Evolutionary conservation across 2,329 filamentous ascomycete species (phyloP).

Genomic region (Incumbomyces delicatus): DNA sequence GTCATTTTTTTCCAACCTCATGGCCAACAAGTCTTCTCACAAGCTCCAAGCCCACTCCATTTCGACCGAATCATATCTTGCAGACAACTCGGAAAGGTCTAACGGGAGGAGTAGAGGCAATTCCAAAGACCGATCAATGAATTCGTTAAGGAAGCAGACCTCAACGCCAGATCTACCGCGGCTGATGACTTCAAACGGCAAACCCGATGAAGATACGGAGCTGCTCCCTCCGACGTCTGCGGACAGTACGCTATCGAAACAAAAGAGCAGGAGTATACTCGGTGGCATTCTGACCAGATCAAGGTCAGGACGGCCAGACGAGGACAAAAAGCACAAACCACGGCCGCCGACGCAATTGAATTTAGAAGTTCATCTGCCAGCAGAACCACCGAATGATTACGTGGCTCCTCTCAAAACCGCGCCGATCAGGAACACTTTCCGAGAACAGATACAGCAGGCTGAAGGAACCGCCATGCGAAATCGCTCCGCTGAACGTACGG

Average conservation of each 20-base stretch:
- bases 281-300: conserved; percentile 35
- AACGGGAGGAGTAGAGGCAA: conserved; percentile 30
- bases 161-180: conserved; percentile 34
- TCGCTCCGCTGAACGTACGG: conserved; percentile 59
- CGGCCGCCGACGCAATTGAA: conserved; percentile 13
- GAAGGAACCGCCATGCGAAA: conserved; percentile 56
- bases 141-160: conserved; percentile 29
- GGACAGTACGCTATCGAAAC: conserved; percentile 10
- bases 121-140: conserved; percentile 33
- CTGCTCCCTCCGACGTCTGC: conserved; percentile 4
- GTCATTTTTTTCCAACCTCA: conserved; percentile 39
- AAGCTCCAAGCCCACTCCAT: conserved; percentile 23
- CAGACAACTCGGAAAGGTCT: conserved; percentile 22
- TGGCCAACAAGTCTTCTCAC: conserved; percentile 37
- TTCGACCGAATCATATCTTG: conserved; percentile 29
- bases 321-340: conserved; percentile 18
- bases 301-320: conserved; percentile 36
- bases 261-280: conserved; percentile 36
- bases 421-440: conserved; percentile 41
- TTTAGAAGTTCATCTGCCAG: conserved; percentile 10
- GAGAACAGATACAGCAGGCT: conserved; percentile 58
- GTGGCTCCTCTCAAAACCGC: conserved; percentile 45
- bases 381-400: neutral
- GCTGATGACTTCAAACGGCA: conserved; percentile 20
- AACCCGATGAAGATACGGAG: conserved; percentile 5